These are phyloP conservation scores for Durusdinium trenchii DNA, from an alignment of 73 alveolate genomes.

Conservation along the genomic window DNA sequence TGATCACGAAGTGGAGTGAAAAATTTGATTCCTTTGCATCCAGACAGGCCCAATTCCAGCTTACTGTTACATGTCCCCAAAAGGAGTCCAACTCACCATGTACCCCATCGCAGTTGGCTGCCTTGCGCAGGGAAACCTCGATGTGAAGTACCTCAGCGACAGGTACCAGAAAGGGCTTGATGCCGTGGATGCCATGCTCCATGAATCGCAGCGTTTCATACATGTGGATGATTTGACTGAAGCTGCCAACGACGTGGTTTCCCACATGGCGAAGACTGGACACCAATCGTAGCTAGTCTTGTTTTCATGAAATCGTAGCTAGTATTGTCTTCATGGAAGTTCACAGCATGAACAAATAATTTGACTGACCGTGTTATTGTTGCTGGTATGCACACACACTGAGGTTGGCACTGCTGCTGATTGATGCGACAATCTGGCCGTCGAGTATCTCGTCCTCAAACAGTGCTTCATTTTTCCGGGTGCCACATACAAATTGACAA, in stretches of 20 bases:
- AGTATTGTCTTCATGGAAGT: background rate
- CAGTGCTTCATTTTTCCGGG: too few species aligned
- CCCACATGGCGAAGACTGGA: background rate
- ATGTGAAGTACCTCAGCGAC: background rate
- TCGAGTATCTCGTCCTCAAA: background rate
- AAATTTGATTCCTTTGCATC: background rate
- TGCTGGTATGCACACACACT: too few species aligned
- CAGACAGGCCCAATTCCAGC: too few species aligned
- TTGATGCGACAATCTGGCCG: conserved; percentile 23
- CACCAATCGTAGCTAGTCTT: background rate
- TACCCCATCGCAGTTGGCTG: too few species aligned
- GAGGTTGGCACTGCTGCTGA: background rate
- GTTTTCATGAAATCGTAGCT: background rate
- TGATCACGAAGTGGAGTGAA: background rate
- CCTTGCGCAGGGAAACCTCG: background rate
- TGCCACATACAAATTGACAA: background rate
- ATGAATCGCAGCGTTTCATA: background rate
- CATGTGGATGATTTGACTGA: conserved; percentile 23
- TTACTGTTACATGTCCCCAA: too few species aligned
- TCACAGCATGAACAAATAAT: too few species aligned
- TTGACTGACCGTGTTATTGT: too few species aligned
- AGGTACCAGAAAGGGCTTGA: background rate
- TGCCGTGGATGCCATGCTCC: background rate
- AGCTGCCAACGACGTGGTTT: background rate
- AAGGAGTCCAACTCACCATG: too few species aligned